Evolutionary conservation across 2,329 filamentous ascomycete genomes (phyloP), one percentile per base, ranked within the genome.

Genomic region (Pezizomycotina sp.): DNA sequence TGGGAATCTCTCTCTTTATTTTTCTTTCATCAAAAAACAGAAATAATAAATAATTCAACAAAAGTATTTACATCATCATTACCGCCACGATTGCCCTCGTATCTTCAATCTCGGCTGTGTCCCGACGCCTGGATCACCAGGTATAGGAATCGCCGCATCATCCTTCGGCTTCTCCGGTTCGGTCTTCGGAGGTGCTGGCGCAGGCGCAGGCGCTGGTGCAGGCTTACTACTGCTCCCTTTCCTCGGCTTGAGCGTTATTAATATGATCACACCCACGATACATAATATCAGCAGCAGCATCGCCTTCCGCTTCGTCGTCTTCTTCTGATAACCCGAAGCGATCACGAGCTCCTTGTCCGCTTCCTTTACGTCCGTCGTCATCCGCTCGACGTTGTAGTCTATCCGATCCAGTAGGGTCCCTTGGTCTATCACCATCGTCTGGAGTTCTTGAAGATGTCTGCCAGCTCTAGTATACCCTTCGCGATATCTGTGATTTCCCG

Each of bases 401-500:
- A 92, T 91, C 52, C 89, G 76, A 58, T 92, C 84, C 14, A 92
- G 66, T 69, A 91, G 79, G 9, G 81, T 89, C 34, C 82, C 82
- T 57, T 89, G 79, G 54, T 89, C 79, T 48, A 92, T 84, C 50
- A 91, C 82, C 84, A 98, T 95, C 30, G 68, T 76, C 58, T 98
- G 89, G 19, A 98, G 63, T 52, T 98, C 89, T 45, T 81, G 62
- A 98, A 98, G 32, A 98, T 81, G 56, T 93, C 89, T 3, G 86
- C 81, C 5, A 98, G 64, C 55, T 95, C 86, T 52, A 98, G 95
- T 58, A 98, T 95, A 39, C 89, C 86, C 55, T 93, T 84, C 2
- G 89, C 89, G 46, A 98, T 98, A 50, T 93, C 84, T 54, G 92
- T 91, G 52, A 98, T 98, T 58, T 95, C 89, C 25, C 79, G 75